A percentile compares a stretch with the other conserved stretches of the same genome.
Conservation (phyloP, 208 protist genomes). For the Acanthamoeba royreba region DNA sequence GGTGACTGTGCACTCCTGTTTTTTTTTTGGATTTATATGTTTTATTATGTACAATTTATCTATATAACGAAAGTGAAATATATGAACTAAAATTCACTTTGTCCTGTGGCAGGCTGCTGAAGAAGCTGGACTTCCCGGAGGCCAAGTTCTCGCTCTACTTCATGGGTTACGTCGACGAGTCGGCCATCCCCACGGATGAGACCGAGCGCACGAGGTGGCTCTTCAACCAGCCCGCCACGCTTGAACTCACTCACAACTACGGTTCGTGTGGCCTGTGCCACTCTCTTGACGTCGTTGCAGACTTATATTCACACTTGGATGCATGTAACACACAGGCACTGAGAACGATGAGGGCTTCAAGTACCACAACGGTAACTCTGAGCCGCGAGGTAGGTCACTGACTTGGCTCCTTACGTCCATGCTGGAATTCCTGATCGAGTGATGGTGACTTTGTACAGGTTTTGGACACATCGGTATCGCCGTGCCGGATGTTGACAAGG, state of each 20-base stretch:
- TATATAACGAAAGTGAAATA: too few relatives aligned
- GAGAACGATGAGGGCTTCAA: background rate
- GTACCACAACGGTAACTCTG: slow-evolving; percentile 49
- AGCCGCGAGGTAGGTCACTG: background rate
- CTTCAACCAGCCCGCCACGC: background rate
- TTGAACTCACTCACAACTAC: slow-evolving; percentile 32
- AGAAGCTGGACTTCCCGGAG: background rate
- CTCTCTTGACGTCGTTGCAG: too few relatives aligned
- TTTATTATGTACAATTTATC: background rate
- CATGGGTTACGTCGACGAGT: slow-evolving; percentile 20
- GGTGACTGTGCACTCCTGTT: background rate
- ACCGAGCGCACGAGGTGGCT: slow-evolving; percentile 7
- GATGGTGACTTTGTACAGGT: background rate
- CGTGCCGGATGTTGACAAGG: slow-evolving; percentile 48
- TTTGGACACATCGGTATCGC: slow-evolving; percentile 59
- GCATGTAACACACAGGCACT: too few relatives aligned
- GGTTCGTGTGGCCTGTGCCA: too few relatives aligned
- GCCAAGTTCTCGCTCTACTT: slow-evolving; percentile 49
- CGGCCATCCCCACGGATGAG: slow-evolving; percentile 14
- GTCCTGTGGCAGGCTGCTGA: background rate
- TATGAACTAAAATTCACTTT: too few relatives aligned
- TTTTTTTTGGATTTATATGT: background rate
- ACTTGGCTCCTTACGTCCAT: background rate
- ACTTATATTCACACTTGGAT: too few relatives aligned
- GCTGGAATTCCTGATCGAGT: background rate